A percentile compares a stretch with the other conserved stretches of the same genome.
These are phyloP conservation scores for Carpinus fangiana DNA, from an alignment of 306 rosid species.

Conservation along the genomic window DNA sequence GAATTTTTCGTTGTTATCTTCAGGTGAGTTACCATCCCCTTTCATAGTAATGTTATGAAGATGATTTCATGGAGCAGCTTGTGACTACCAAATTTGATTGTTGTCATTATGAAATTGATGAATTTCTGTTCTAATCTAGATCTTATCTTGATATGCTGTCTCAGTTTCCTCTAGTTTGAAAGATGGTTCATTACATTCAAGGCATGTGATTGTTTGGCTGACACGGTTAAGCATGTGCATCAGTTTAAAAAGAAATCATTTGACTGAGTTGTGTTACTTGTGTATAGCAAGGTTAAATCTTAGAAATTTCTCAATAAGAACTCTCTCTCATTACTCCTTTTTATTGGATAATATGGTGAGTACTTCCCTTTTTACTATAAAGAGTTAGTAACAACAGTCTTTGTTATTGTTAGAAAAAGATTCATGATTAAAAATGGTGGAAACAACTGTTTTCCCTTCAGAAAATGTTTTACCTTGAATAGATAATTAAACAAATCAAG, in stretches of 20 bases:
- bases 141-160: not conserved
- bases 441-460: not conserved
- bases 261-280: not conserved
- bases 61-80: constrained; percentile 9
- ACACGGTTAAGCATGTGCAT: not conserved
- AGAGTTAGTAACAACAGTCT: not conserved
- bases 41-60: constrained; percentile 14
- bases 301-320: not conserved
- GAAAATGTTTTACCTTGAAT: not conserved
- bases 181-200: not conserved
- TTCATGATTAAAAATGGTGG: constrained; percentile 4
- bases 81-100: constrained; percentile 1
- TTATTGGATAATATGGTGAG: not conserved
- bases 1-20: constrained; percentile 52
- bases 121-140: not conserved
- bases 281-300: not conserved
- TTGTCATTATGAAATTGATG: not conserved
- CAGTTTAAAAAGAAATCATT: not conserved
- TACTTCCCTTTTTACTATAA: not conserved
- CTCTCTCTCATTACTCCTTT: not conserved
- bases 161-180: not conserved
- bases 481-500: not conserved
- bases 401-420: constrained; percentile 10
- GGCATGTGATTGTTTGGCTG: constrained; percentile 7
- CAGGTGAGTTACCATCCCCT: constrained; percentile 66